These are phyloP conservation scores for Colletotrichum sansevieriae DNA, from an alignment of 2,329 filamentous ascomycete species.

Conservation along the genomic window DNA sequence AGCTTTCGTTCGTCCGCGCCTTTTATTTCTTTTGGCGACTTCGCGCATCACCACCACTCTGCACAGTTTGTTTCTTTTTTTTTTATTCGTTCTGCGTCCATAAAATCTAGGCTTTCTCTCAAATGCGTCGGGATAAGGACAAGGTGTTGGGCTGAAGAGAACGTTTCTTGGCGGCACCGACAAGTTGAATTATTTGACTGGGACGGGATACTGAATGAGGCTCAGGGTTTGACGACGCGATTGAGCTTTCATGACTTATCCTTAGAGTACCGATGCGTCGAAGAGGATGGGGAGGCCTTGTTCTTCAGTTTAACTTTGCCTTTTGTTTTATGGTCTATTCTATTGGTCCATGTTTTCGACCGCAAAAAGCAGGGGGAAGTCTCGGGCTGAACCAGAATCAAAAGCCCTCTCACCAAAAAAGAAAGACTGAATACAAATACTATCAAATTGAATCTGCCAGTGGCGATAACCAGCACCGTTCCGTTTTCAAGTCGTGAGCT, in stretches of 20 bases:
- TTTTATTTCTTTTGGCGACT: neutral
- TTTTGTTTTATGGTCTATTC: slow-evolving; percentile 19
- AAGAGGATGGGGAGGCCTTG: neutral
- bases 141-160: slow-evolving; percentile 1
- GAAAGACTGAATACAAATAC: slow-evolving; percentile 37
- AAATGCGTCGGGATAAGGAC: slow-evolving; percentile 29
- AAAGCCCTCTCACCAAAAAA: slow-evolving; percentile 19
- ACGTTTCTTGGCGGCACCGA: slow-evolving; percentile 5
- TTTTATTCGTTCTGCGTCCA: slow-evolving; percentile 32
- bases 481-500: too few species aligned
- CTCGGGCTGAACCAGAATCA: slow-evolving; percentile 8
- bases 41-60: slow-evolving; percentile 28
- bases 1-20: slow-evolving; percentile 25
- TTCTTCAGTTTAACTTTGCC: neutral
- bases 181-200: slow-evolving; percentile 2
- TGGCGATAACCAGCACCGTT: too few species aligned
- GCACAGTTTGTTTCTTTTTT: neutral
- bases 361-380: slow-evolving; percentile 22
- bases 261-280: slow-evolving; percentile 5
- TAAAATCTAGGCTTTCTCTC: slow-evolving; percentile 30
- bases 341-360: slow-evolving; percentile 10
- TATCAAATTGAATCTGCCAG: slow-evolving; percentile 13
- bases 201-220: slow-evolving; percentile 6
- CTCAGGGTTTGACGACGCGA: neutral
- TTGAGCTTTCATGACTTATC: slow-evolving; percentile 2